Base-by-base conservation (phyloP, 192 early-diverging fungal genomes). In the Coemansia sp. region DNA sequence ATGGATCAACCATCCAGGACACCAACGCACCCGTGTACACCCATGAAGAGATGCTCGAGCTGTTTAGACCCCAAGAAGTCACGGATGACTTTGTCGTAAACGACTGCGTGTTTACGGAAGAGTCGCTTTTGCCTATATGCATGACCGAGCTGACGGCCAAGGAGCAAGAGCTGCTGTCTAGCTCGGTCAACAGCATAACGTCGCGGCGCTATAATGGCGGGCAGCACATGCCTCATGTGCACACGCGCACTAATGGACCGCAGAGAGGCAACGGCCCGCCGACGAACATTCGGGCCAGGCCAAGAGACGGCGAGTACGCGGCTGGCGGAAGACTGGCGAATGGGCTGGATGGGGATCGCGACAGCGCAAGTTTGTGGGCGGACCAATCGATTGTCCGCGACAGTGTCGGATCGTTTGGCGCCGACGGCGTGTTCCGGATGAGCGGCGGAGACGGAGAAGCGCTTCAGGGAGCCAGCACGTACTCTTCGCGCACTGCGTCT, bases 21-120 rank as follows among this genome's bases (percentile, higher is more conserved):
- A 38, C 83, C 19, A 83, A 83, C 29, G 75, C 85, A 13, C 87
- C 84, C 65, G 86, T 84, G 78, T 92, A 89, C 73, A 86, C 88
- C 13, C 88, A 87, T 54, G 90, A 90, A 39, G 78, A 83, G 39
- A 90, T 92, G 89, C 74, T 92, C 11, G 85, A 83, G 16, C 71
- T 92, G 39, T 92, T 86, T 73, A 86, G 78, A 29, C 83, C 87
- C 3, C 78, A 76, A 18, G 83, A 81, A 27, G 54, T 87, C 20
- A 74, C 86, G 23, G 69, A 84, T 20, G 84, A 85, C 43, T 90
- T 92, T 70, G 86, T 88, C 43, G 68, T 75, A 35, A 85, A 86
- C 58, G 87, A 87, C 62, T 85, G 86, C 66, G 87, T 88, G 57
- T 87, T 85, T 45, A 84, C 82, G 14, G 78, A 84, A 48, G 82